A percentile compares a stretch with the other conserved stretches of the same genome.
Evolutionary conservation across 352 stramenopile species (phyloP).

Genomic region (Globisporangium acanthophoron): DNA sequence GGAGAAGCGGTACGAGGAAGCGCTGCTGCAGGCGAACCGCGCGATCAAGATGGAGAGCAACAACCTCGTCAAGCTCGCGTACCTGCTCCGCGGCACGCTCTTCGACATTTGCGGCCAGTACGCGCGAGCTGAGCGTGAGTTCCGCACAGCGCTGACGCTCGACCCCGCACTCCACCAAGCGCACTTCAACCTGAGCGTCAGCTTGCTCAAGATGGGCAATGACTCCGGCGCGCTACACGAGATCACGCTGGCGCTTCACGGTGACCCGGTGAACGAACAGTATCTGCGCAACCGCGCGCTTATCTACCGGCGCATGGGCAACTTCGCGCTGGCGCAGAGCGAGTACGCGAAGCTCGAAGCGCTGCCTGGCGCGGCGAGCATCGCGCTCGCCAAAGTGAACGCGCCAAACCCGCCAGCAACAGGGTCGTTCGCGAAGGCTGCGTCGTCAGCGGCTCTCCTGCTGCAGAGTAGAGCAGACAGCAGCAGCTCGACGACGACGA

Average conservation of each 20-base stretch:
- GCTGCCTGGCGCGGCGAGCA: background rate
- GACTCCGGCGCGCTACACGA: slow-evolving; percentile 31
- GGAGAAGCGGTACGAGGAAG: slow-evolving; percentile 53
- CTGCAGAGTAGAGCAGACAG: background rate
- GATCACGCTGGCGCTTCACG: slow-evolving; percentile 30
- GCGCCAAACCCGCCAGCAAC: background rate
- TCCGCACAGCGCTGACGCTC: slow-evolving; percentile 31
- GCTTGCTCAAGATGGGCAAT: slow-evolving; percentile 39
- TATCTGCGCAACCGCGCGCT: slow-evolving; percentile 53
- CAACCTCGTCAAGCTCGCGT: slow-evolving; percentile 60
- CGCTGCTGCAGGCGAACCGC: slow-evolving; percentile 45
- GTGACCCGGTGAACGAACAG: slow-evolving; percentile 32
- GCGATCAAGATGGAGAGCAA: slow-evolving; percentile 41
- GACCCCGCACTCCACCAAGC: slow-evolving; percentile 57
- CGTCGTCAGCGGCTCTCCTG: slow-evolving; percentile 3
- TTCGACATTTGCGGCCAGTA: slow-evolving; percentile 45
- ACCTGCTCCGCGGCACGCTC: slow-evolving; percentile 52
- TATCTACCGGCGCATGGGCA: slow-evolving; percentile 48
- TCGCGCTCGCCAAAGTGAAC: slow-evolving; percentile 1
- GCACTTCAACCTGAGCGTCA: slow-evolving; percentile 57
- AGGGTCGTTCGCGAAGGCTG: slow-evolving; percentile 7
- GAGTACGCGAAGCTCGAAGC: slow-evolving; percentile 50
- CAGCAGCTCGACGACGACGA: background rate
- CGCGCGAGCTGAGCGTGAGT: slow-evolving; percentile 36
- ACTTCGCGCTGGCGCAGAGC: slow-evolving; percentile 36